These are phyloP conservation scores for Penicillium sp. DNA, from an alignment of 2,329 filamentous ascomycete genomes.

Conservation along the genomic window DNA sequence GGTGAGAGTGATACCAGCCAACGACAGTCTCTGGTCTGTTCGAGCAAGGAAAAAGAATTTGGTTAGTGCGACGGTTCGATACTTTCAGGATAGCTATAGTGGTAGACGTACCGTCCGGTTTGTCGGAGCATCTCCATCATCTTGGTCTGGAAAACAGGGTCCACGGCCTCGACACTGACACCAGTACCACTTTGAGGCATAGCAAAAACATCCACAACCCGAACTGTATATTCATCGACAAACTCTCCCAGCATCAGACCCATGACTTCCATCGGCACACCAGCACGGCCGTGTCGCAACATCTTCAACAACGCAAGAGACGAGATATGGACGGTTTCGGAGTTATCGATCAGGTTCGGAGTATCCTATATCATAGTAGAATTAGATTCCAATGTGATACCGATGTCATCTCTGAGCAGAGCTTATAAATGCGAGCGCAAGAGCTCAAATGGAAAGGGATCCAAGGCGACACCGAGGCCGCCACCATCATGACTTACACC, in stretches of 20 bases:
- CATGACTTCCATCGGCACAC: conserved; percentile 99
- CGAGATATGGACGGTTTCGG: conserved; percentile 98
- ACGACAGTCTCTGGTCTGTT: conserved; percentile 90
- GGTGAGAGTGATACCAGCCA: conserved; percentile 99
- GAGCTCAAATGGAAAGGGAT: conserved; percentile 9
- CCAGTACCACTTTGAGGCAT: conserved; percentile 99
- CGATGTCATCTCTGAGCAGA: neutral
- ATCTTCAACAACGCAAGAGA: conserved; percentile 97
- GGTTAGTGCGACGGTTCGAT: conserved; percentile 15
- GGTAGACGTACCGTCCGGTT: conserved; percentile 76
- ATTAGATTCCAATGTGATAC: conserved; percentile 13
- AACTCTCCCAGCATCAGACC: conserved; percentile 98
- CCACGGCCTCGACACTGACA: conserved; percentile 96
- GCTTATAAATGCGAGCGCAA: conserved; percentile 13
- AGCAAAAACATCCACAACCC: conserved; percentile 97
- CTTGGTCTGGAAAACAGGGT: conserved; percentile 98
- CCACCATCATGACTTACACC: conserved; percentile 40
- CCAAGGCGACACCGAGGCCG: conserved; percentile 14
- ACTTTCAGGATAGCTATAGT: neutral
- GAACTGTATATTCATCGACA: conserved; percentile 97
- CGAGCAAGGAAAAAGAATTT: neutral
- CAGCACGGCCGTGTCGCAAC: conserved; percentile 94
- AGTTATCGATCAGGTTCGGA: conserved; percentile 92
- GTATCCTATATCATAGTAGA: conserved; percentile 67
- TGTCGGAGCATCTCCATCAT: conserved; percentile 99